Evolutionary conservation across 306 rosid species (phyloP), one percentile per base, ranked within the genome.

Genomic region (Trifolium fragiferum): DNA sequence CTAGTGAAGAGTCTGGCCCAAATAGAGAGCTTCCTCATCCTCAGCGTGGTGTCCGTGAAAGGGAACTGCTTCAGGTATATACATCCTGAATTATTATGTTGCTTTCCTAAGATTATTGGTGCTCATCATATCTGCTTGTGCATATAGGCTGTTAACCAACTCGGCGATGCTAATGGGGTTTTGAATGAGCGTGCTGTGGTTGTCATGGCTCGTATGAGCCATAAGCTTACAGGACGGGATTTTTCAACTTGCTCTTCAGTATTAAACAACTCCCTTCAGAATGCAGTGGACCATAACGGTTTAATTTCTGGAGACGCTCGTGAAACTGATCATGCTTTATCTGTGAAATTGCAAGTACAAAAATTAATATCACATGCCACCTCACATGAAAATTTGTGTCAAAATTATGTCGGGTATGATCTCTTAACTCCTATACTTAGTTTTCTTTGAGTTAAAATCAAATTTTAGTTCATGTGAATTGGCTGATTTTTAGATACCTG

Each of bases 161-260:
- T 94, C 35, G 99, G 99, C 40, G 99, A 94, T 82, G 99, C 99
- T 30, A 94, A 92, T 70, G 99, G 89, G 95, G 99, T 94, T 81
- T 82, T 94, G 71, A 94, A 92, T 46, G 99, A 94, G 82, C 99
- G 95, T 0, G 99, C 99, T 10, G 93, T 94, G 76, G 96, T 92
- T 84, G 99, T 94, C 30, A 94, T 92, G 99, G 96, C 90, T 71
- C 93, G 99, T 61, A 94, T 94, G 99, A 90, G 93, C 68, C 80
- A 92, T 70, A 94, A 94, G 82, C 96, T 94, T 67, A 94, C 99
- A 16, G 99, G 99, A n/a, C 87, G 97, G 60, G 99, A 94, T 75
- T 94, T 94, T 82, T 88, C 96, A 14, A 73, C 92, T 60, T 73
- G 80, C 78, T 85, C 98, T 40, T 81, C 97, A 5, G 79, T 77